Conservation (phyloP, 306 rosid species). For the Corylus heterophylla region DNA sequence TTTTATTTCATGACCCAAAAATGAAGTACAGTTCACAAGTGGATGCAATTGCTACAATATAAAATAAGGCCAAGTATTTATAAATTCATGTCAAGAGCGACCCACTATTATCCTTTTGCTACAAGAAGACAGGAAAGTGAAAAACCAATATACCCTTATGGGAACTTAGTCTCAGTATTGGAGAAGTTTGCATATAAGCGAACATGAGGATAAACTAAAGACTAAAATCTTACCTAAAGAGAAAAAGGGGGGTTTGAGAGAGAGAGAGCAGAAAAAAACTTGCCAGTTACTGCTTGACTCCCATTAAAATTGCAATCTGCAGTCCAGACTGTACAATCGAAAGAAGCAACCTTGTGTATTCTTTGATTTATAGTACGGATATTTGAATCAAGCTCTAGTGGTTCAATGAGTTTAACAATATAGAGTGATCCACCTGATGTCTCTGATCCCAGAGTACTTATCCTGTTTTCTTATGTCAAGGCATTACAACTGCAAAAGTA, state of each 20-base stretch:
- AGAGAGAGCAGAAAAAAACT: conserved; percentile 27
- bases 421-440: conserved; percentile 64
- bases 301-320: conserved; percentile 62
- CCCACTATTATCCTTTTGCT: not conserved
- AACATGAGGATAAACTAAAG: not conserved
- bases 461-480: conserved; percentile 60
- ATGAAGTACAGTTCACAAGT: not conserved
- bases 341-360: conserved; percentile 56
- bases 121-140: not conserved
- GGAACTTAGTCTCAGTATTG: not conserved
- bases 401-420: conserved; percentile 56
- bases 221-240: not conserved
- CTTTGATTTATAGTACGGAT: conserved; percentile 44
- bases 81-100: not conserved
- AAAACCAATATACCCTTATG: not conserved
- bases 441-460: conserved; percentile 78
- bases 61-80: not conserved
- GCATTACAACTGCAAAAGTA: conserved; percentile 26
- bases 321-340: conserved; percentile 77
- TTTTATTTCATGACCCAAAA: not conserved
- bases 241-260: not conserved
- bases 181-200: conserved; percentile 3
- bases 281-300: conserved; percentile 68
- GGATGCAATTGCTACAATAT: not conserved
- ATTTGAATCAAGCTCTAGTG: conserved; percentile 48